phyloP scores from a whole-genome alignment of 192 early-diverging fungal genomes.

The Mortierella alpina region DNA sequence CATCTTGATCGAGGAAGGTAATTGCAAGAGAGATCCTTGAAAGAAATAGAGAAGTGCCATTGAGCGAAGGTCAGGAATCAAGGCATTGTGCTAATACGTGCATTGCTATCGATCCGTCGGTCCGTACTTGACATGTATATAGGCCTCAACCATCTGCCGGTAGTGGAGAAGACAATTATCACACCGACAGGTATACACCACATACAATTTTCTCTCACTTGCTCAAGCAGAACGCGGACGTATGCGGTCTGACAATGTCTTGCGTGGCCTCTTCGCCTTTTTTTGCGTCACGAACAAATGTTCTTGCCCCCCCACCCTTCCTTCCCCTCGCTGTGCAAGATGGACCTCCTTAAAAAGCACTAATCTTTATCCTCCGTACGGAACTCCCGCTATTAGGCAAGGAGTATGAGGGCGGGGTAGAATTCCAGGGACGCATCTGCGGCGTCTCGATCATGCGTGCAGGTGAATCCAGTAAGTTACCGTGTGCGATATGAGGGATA shows the following conservation, averaged over 20 bases:
- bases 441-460: constrained; percentile 95
- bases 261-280: too few species aligned
- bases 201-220: neutral
- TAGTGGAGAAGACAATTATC: constrained; percentile 76
- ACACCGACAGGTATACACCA: constrained; percentile 66
- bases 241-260: too few species aligned
- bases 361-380: constrained; percentile 25
- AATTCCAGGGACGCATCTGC: constrained; percentile 71
- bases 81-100: too few species aligned
- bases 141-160: constrained; percentile 88
- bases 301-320: too few species aligned
- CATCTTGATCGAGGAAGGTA: constrained; percentile 87
- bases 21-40: neutral
- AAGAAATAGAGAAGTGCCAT: too few species aligned
- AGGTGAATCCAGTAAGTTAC: constrained; percentile 73
- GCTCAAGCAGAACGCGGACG: too few species aligned
- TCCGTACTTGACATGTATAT: neutral
- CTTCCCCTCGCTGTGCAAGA: too few species aligned
- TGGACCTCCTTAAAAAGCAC: too few species aligned
- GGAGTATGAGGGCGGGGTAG: constrained; percentile 60
- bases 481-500: neutral
- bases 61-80: too few species aligned
- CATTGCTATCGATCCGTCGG: too few species aligned
- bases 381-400: constrained; percentile 73
- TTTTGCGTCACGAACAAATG: too few species aligned